Percentiles rank a stretch among this genome's conserved stretches.
These are phyloP conservation scores for Pythium diclinum DNA, from an alignment of 352 stramenopile genomes.

Conservation along the genomic window DNA sequence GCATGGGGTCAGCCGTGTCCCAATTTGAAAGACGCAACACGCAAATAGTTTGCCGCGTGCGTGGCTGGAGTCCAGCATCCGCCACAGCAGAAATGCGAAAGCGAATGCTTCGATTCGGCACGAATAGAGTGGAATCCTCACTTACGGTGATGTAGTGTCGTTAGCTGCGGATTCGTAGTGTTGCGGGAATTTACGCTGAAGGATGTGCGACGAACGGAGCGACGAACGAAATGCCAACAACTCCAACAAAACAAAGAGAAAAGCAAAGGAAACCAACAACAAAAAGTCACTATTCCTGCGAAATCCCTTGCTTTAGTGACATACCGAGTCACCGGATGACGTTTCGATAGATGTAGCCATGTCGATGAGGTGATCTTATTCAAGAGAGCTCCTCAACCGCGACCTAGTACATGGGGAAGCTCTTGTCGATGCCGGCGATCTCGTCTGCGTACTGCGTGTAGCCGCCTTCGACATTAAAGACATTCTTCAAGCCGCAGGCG, in stretches of 20 bases:
- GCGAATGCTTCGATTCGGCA: background rate
- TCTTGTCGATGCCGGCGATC: slow-evolving; percentile 30
- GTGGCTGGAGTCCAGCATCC: too few species aligned
- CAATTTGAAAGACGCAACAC: too few species aligned
- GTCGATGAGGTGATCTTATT: background rate
- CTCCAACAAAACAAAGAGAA: background rate
- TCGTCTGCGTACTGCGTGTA: slow-evolving; percentile 60
- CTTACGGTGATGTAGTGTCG: background rate
- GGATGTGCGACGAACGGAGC: background rate
- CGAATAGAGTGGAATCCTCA: background rate
- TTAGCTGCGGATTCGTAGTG: background rate
- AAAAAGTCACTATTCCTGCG: background rate
- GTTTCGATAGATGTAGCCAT: slow-evolving; percentile 14
- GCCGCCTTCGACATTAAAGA: slow-evolving; percentile 67
- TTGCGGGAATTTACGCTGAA: background rate
- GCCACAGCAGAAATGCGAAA: too few species aligned
- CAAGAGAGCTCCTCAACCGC: background rate
- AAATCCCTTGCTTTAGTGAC: slow-evolving; percentile 3
- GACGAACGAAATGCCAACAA: slow-evolving; percentile 9
- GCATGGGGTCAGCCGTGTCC: background rate
- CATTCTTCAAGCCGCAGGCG: slow-evolving; percentile 34
- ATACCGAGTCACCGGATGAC: background rate
- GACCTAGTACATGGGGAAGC: slow-evolving; percentile 74
- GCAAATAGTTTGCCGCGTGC: too few species aligned
- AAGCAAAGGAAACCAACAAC: slow-evolving; percentile 4